Percentiles rank a stretch among this genome's conserved stretches.
Evolutionary conservation across 495 filamentous ascomycete species (phyloP).

Genomic region (Cercophora scortea): DNA sequence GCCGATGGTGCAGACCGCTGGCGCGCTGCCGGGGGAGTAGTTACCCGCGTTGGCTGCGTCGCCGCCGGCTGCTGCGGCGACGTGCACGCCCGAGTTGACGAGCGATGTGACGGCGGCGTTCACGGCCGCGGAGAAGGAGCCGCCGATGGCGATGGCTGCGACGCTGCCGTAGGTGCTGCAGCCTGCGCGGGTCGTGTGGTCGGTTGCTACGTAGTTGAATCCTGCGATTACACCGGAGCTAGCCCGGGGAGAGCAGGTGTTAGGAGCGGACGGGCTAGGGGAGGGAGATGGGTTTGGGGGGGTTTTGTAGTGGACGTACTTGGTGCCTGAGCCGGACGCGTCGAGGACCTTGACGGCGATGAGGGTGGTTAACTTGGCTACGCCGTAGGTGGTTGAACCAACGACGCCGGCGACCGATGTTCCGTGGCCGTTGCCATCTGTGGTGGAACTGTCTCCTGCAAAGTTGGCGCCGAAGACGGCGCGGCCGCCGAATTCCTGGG

Average conservation of each 20-base stretch:
- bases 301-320: neutral
- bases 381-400: constrained; percentile 51
- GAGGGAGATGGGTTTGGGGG: neutral
- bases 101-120: constrained; percentile 44
- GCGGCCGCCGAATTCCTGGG: constrained; percentile 47
- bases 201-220: constrained; percentile 35
- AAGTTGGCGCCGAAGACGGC: constrained; percentile 37
- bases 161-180: constrained; percentile 28
- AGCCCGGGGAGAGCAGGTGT: neutral
- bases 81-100: constrained; percentile 41
- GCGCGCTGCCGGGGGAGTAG: constrained; percentile 47
- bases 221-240: constrained; percentile 32
- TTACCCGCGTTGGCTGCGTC: constrained; percentile 31
- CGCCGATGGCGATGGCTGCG: constrained; percentile 47
- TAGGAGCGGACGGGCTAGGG: neutral
- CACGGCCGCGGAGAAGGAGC: constrained; percentile 40
- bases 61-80: constrained; percentile 49
- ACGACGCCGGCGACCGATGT: constrained; percentile 63
- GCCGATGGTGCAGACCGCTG: constrained; percentile 52
- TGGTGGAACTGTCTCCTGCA: constrained; percentile 19
- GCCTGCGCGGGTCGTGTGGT: constrained; percentile 16
- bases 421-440: constrained; percentile 42
- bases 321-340: constrained; percentile 33
- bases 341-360: constrained; percentile 63
- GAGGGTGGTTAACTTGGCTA: constrained; percentile 56